A percentile compares a stretch with the other conserved stretches of the same genome.
Evolutionary conservation across 768 basidiomycete genomes (phyloP).

Genomic region (Lentinula edodes): DNA sequence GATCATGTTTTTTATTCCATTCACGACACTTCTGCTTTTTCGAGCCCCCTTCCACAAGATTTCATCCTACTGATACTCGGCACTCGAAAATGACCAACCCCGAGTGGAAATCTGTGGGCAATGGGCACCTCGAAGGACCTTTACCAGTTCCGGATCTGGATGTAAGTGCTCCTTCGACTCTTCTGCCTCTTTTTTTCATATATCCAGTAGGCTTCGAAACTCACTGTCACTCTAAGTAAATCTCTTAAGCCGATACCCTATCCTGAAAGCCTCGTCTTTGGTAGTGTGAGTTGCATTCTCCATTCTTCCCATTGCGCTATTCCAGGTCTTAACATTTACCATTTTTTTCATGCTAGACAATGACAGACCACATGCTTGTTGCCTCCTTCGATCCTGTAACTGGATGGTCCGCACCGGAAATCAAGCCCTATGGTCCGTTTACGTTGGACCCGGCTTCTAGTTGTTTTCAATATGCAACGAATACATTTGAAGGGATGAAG

Average conservation of each 20-base stretch:
- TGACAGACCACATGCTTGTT: slow-evolving; percentile 77
- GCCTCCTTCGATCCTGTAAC: slow-evolving; percentile 52
- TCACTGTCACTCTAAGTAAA: neutral
- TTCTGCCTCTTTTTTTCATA: neutral
- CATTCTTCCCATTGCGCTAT: neutral
- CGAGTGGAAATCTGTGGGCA: slow-evolving; percentile 6
- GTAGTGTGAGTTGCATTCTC: neutral
- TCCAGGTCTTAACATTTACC: no score
- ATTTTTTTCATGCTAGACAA: slow-evolving; percentile 29
- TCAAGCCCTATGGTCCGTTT: slow-evolving; percentile 70
- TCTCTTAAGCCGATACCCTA: neutral
- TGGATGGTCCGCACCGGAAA: slow-evolving; percentile 71
- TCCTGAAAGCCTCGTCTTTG: slow-evolving; percentile 2
- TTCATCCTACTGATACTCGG: neutral
- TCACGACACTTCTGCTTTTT: no score
- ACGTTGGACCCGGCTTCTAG: slow-evolving; percentile 28
- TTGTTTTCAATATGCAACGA: no score
- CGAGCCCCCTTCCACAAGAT: neutral
- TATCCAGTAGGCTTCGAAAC: neutral
- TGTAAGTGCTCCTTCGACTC: neutral
- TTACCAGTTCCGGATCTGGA: neutral
- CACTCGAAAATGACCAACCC: neutral
- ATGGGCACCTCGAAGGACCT: slow-evolving; percentile 2
- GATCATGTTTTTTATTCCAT: no score
- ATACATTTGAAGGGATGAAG: no score